Conservation (phyloP, 495 filamentous ascomycete species). For the Podospora australis region DNA sequence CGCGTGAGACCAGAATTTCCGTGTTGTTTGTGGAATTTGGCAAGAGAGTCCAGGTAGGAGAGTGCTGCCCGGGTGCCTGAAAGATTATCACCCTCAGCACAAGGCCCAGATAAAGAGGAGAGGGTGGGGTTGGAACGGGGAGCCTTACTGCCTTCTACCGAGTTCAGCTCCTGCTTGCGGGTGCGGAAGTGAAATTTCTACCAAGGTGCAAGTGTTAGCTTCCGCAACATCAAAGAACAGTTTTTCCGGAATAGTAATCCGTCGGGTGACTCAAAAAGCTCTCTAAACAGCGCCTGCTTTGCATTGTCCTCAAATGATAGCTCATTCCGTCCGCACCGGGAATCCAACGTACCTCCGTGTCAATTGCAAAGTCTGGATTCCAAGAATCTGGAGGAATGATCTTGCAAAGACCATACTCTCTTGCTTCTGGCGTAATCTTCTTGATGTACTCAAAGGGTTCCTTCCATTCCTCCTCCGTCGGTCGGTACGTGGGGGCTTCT, state of each 20-base stretch:
- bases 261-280: background rate
- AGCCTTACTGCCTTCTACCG: constrained; percentile 91
- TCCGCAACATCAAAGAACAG: no score
- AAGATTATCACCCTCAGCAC: constrained; percentile 12
- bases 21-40: constrained; percentile 95
- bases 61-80: constrained; percentile 89
- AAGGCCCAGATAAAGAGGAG: background rate
- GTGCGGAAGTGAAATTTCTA: constrained; percentile 97
- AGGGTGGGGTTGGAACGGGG: constrained; percentile 18
- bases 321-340: no score
- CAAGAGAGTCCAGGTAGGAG: constrained; percentile 90
- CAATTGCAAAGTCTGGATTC: constrained; percentile 92
- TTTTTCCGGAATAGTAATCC: no score
- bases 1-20: constrained; percentile 81
- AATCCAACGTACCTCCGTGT: constrained; percentile 82
- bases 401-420: constrained; percentile 85
- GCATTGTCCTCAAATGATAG: no score
- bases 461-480: constrained; percentile 88
- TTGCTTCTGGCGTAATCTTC: constrained; percentile 79
- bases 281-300: no score
- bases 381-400: constrained; percentile 89
- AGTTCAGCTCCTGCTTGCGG: constrained; percentile 94
- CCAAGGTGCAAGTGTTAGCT: background rate
- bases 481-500: constrained; percentile 87
- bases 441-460: constrained; percentile 89